A percentile compares a stretch with the other conserved stretches of the same genome.
phyloP scores from a whole-genome alignment of 2,329 filamentous ascomycete genomes.

The Fusarium miscanthi region DNA sequence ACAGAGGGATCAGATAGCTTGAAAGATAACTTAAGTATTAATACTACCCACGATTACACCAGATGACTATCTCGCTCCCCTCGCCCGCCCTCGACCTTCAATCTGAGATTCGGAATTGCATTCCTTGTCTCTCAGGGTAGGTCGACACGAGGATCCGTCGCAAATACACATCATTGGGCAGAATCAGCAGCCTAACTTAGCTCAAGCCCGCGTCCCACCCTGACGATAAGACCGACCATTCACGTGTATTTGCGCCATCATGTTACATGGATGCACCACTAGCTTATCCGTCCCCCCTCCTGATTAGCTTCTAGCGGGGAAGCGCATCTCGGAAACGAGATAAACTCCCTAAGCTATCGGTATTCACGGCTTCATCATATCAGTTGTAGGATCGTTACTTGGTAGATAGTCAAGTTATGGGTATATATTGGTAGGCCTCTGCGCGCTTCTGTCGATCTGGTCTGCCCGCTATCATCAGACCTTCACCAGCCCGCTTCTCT shows the following conservation, averaged over 20 bases:
- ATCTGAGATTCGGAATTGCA: neutral
- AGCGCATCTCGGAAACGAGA: neutral
- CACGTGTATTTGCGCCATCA: constrained; percentile 1
- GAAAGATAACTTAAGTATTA: neutral
- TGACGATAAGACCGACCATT: neutral
- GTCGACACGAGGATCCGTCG: neutral
- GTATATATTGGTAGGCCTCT: neutral
- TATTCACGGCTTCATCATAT: neutral
- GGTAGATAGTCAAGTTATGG: neutral
- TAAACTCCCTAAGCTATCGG: neutral
- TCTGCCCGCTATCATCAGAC: too few relatives aligned
- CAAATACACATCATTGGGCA: neutral
- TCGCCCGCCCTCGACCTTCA: neutral
- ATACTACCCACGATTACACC: neutral
- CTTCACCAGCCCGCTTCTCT: neutral
- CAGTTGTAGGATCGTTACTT: neutral
- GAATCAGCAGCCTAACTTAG: neutral
- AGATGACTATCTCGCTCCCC: neutral
- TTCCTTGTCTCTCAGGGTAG: neutral
- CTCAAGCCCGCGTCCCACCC: neutral
- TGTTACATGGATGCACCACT: neutral
- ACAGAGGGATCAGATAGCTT: neutral
- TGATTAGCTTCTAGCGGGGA: neutral
- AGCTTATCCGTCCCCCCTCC: neutral
- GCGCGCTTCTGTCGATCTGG: neutral